phyloP scores from a whole-genome alignment of 108 stramenopile species.

The Cyclostephanos tholiformis region DNA sequence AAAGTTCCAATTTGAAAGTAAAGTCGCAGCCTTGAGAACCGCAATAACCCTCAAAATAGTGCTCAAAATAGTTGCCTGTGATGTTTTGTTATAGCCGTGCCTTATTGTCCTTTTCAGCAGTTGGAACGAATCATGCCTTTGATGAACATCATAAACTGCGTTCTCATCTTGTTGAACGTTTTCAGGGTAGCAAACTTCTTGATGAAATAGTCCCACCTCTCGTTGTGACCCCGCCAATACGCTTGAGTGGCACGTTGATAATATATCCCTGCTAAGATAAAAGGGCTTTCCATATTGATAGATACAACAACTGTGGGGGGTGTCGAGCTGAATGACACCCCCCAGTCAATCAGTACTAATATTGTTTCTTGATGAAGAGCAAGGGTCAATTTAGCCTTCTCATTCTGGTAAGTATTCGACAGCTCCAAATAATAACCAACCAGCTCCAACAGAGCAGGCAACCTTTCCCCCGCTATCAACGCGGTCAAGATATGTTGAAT shows the following conservation, averaged over 20 bases:
- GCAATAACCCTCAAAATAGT: no score
- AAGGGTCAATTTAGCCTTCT: neutral
- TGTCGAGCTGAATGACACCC: neutral
- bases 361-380: neutral
- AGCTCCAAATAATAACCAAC: neutral
- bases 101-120: no score
- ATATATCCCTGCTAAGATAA: neutral
- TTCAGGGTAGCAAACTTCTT: neutral
- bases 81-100: no score
- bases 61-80: neutral
- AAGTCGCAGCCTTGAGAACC: no score
- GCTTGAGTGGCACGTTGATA: conserved; percentile 3
- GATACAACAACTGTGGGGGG: neutral
- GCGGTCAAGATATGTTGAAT: neutral
- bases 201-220: neutral
- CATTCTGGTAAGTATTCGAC: neutral
- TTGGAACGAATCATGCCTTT: neutral
- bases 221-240: conserved; percentile 13
- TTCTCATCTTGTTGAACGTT: neutral
- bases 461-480: neutral
- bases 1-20: no score
- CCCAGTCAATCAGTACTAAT: neutral
- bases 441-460: neutral
- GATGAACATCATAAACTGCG: neutral
- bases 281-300: neutral